Percentiles rank a stretch among this genome's conserved stretches.
Evolutionary conservation across 73 alveolate species (phyloP).

Genomic region (Diophrys appendiculata): DNA sequence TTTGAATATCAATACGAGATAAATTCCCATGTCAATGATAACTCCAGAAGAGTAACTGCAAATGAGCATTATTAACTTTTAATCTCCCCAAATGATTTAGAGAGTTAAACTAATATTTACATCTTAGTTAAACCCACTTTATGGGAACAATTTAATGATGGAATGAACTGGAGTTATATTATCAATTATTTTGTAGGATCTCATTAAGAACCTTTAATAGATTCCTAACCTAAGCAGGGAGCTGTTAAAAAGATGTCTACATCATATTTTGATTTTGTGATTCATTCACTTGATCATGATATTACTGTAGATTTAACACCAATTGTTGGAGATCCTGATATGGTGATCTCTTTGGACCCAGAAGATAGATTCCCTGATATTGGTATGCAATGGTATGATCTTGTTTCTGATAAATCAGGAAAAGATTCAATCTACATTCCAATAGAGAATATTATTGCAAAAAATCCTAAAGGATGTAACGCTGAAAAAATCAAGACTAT

Average conservation of each 20-base stretch:
- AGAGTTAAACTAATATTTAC: neutral
- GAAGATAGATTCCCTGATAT: neutral
- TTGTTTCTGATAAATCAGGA: too few relatives aligned
- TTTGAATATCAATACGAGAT: slow-evolving; percentile 1
- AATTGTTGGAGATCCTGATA: slow-evolving; percentile 52
- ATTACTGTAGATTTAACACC: slow-evolving; percentile 42
- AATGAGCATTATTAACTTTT: neutral
- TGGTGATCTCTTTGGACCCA: slow-evolving; percentile 48
- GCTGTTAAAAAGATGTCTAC: neutral
- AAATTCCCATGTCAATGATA: neutral
- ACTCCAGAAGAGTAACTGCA: neutral
- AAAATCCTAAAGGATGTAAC: too few relatives aligned
- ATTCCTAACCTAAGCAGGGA: slow-evolving; percentile 1
- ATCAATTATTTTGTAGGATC: slow-evolving; percentile 11
- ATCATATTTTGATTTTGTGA: slow-evolving; percentile 4
- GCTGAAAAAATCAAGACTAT: too few relatives aligned
- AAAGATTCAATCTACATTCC: too few relatives aligned
- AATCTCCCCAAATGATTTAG: slow-evolving; percentile 1
- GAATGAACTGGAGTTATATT: neutral
- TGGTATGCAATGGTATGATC: too few relatives aligned
- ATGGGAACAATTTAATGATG: neutral
- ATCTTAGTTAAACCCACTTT: neutral
- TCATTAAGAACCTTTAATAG: neutral
- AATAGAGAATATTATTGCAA: too few relatives aligned
- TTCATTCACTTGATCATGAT: neutral